Evolutionary conservation across 768 basidiomycete genomes (phyloP).

Genomic region (Wakefieldia striispora): DNA sequence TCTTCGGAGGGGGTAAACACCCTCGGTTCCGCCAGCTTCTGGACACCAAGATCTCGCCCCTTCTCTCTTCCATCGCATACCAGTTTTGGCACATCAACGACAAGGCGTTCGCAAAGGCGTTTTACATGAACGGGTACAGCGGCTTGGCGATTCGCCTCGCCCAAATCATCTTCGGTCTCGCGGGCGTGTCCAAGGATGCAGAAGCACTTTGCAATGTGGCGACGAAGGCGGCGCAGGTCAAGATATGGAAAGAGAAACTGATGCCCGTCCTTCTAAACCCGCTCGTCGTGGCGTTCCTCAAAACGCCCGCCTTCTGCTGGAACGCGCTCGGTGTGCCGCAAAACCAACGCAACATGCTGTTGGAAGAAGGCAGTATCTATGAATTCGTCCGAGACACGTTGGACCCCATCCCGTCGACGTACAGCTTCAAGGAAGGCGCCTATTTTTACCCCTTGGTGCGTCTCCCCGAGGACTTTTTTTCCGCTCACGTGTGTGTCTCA

Average conservation of each 20-base stretch:
- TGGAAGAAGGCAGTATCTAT: slow-evolving; percentile 48
- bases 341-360: slow-evolving; percentile 62
- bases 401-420: slow-evolving; percentile 45
- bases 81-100: slow-evolving; percentile 74
- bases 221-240: slow-evolving; percentile 56
- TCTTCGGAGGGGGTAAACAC: slow-evolving; percentile 69
- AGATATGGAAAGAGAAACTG: slow-evolving; percentile 59
- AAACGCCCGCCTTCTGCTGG: slow-evolving; percentile 58
- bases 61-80: slow-evolving; percentile 69
- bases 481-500: slow-evolving; percentile 2
- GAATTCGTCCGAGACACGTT: slow-evolving; percentile 53
- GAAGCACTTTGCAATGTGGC: slow-evolving; percentile 51
- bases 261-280: slow-evolving; percentile 61
- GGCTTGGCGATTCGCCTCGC: slow-evolving; percentile 67
- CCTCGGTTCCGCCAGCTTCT: slow-evolving; percentile 57
- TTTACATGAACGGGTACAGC: slow-evolving; percentile 69
- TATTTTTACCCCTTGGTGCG: slow-evolving; percentile 62
- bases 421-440: slow-evolving; percentile 58
- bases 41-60: slow-evolving; percentile 59
- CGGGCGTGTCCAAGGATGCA: slow-evolving; percentile 56
- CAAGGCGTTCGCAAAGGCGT: slow-evolving; percentile 46
- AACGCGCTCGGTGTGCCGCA: slow-evolving; percentile 75
- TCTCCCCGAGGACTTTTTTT: background rate
- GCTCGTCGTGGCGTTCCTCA: slow-evolving; percentile 49
- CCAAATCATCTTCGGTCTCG: slow-evolving; percentile 53